Percentiles rank a stretch among this genome's conserved stretches.
Conservation (phyloP, 768 basidiomycete genomes). For the Cubamyces sp. region DNA sequence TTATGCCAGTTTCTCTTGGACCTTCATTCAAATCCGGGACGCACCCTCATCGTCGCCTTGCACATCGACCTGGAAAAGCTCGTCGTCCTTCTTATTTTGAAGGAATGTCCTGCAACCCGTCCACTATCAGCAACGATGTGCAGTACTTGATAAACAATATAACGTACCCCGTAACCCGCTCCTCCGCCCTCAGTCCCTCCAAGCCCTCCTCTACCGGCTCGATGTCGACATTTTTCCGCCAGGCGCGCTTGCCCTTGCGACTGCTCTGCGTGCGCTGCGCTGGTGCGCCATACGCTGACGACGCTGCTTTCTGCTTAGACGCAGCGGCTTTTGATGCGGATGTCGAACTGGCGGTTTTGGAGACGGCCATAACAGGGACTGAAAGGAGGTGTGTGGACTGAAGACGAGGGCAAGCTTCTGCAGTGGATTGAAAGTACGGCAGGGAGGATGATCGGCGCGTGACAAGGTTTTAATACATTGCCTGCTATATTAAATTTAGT, state of each 20-base stretch:
- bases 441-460: too few relatives aligned
- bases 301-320: conserved; percentile 10
- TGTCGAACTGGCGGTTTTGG: neutral
- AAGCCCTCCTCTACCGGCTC: conserved; percentile 75
- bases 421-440: too few relatives aligned
- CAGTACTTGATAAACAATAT: neutral
- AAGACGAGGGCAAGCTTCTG: neutral
- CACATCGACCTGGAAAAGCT: conserved; percentile 82
- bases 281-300: conserved; percentile 51
- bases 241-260: conserved; percentile 89
- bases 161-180: conserved; percentile 76
- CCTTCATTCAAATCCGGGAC: conserved; percentile 22
- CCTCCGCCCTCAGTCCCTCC: conserved; percentile 80
- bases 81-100: conserved; percentile 68
- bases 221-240: conserved; percentile 93
- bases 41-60: conserved; percentile 76
- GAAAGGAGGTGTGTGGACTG: neutral
- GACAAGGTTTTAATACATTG: too few relatives aligned
- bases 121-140: neutral
- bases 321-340: neutral
- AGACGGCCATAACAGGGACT: conserved; percentile 2
- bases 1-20: neutral
- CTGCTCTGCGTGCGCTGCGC: conserved; percentile 70
- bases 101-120: conserved; percentile 54
- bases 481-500: neutral